A percentile compares a stretch with the other conserved stretches of the same genome.
Evolutionary conservation across 352 stramenopile genomes (phyloP).

Genomic region (Phytophthora pistaciae): DNA sequence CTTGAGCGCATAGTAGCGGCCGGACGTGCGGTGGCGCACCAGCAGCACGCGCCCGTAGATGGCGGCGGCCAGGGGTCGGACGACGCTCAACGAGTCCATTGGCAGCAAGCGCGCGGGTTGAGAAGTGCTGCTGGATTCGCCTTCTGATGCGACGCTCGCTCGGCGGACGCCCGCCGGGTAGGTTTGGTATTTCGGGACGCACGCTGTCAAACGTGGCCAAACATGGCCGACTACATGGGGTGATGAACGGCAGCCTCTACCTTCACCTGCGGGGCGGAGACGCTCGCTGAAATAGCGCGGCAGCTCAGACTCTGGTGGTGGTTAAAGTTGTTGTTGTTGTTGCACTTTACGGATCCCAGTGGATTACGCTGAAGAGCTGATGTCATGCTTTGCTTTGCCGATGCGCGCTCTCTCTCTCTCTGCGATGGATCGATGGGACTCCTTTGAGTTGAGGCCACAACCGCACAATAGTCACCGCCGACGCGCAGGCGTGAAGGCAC

Average conservation of each 20-base stretch:
- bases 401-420: neutral
- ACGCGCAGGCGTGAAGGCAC: no score
- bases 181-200: conserved; percentile 5
- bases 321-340: no score
- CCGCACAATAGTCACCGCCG: neutral
- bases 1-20: conserved; percentile 61
- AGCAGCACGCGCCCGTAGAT: conserved; percentile 68
- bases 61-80: conserved; percentile 53
- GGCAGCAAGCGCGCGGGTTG: neutral
- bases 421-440: neutral
- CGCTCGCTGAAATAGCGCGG: conserved; percentile 15
- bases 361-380: neutral
- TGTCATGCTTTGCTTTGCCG: neutral
- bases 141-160: neutral
- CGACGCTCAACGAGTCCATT: conserved; percentile 59
- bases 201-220: conserved; percentile 13
- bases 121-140: neutral
- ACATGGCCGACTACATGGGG: neutral
- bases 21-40: conserved; percentile 42
- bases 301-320: no score
- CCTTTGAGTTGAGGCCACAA: neutral
- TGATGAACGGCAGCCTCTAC: conserved; percentile 17
- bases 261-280: conserved; percentile 1
- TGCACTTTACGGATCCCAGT: no score
- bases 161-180: neutral